These are phyloP conservation scores for Alliaria petiolata DNA, from an alignment of 345 rosid species.

Conservation along the genomic window DNA sequence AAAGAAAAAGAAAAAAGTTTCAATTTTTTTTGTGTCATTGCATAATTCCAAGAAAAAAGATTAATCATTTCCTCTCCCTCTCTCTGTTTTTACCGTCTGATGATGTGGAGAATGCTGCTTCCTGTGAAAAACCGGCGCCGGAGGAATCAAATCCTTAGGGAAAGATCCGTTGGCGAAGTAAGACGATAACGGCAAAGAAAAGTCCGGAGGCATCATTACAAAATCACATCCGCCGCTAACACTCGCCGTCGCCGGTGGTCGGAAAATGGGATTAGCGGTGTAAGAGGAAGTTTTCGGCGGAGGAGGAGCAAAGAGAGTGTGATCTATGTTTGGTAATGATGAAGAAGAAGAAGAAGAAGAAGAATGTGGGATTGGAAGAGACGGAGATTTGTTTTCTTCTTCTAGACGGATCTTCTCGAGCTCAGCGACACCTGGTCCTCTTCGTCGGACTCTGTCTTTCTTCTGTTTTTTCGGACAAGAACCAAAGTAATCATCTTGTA, in stretches of 20 bases:
- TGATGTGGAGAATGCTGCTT: slow-evolving; percentile 22
- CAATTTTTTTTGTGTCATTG: not conserved
- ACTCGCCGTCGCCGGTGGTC: not conserved
- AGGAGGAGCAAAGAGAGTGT: slow-evolving; percentile 9
- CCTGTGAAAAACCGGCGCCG: slow-evolving; percentile 35
- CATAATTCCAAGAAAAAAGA: not conserved
- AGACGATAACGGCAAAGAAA: slow-evolving; percentile 23
- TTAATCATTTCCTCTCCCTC: not conserved
- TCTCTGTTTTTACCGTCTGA: not conserved
- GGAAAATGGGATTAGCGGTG: not conserved
- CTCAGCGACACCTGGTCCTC: slow-evolving; percentile 82
- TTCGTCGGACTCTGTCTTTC: slow-evolving; percentile 35
- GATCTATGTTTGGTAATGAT: not conserved
- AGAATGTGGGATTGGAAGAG: not conserved
- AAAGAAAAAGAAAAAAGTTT: not conserved
- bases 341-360: slow-evolving; percentile 12
- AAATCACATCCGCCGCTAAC: not conserved
- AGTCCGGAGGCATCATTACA: not conserved
- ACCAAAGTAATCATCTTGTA: slow-evolving; percentile 26
- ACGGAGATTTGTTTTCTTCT: slow-evolving; percentile 35
- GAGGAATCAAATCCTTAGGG: slow-evolving; percentile 35
- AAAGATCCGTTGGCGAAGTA: slow-evolving; percentile 21
- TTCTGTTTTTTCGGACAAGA: slow-evolving; percentile 42
- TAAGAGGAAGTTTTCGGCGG: not conserved
- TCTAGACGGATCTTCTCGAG: slow-evolving; percentile 61